Evolutionary conservation across 805 yeast genomes (phyloP).

Genomic region (Saccharomycopsis sp.): DNA sequence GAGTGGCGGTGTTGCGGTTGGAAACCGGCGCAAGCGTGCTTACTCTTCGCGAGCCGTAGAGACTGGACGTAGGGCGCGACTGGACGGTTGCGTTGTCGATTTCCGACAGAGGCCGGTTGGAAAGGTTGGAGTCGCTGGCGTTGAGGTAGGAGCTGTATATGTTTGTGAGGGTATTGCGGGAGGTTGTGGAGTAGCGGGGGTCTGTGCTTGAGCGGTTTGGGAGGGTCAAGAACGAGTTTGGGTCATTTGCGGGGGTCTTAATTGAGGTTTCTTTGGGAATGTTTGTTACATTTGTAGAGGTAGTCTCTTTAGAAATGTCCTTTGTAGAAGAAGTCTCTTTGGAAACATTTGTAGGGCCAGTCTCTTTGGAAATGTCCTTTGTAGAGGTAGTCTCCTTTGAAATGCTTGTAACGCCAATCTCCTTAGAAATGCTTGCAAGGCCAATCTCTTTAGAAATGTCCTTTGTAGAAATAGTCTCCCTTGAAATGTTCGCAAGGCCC

Average conservation of each 20-base stretch:
- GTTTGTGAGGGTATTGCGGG: conserved; percentile 13
- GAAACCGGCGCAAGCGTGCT: conserved; percentile 9
- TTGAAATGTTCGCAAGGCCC: too few species aligned
- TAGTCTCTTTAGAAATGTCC: too few species aligned
- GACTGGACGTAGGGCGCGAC: conserved; percentile 8
- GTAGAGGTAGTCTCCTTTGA: too few species aligned
- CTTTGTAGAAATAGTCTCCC: not conserved
- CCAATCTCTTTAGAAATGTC: too few species aligned
- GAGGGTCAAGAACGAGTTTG: too few species aligned
- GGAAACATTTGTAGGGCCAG: not conserved
- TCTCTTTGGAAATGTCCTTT: too few species aligned
- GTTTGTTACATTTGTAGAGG: too few species aligned
- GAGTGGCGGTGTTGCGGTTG: conserved; percentile 18
- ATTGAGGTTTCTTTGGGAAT: too few species aligned
- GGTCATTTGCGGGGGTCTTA: too few species aligned
- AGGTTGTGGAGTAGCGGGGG: conserved; percentile 5
- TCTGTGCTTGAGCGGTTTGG: not conserved
- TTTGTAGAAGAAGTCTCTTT: too few species aligned
- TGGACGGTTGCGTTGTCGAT: not conserved
- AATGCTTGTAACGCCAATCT: too few species aligned
- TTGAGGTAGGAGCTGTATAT: conserved; percentile 12
- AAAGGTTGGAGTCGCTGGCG: not conserved
- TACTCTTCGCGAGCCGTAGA: conserved; percentile 8
- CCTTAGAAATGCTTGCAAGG: not conserved
- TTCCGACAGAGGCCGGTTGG: not conserved